Evolutionary conservation across 306 rosid species (phyloP), one percentile per base, ranked within the genome.

Genomic region (Ochetophila trinervis): DNA sequence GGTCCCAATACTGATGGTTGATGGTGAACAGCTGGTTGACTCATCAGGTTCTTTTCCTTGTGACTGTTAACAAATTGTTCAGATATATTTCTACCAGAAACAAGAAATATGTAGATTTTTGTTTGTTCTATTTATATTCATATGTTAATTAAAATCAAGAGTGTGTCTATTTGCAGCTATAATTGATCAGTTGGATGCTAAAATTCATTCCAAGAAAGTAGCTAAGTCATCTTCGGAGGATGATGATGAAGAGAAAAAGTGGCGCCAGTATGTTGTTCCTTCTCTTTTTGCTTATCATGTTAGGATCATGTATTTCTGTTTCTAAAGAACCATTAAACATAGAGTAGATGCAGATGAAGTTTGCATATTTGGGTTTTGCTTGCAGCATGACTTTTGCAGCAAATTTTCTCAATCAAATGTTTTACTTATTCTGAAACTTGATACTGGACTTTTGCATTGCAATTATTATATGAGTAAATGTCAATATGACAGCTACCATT

Each of bases 1-100:
- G 85, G 97, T 94, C 81, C 99, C 99, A 4, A 90, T 94, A 71
- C 44, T 94, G 82, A 62, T 84, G 87, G 90, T 94, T 59, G 96
- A 94, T 76, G 97, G 99, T 52, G 90, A 88, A 73, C 91, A 80
- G 80, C 86, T 94, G 63, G 87, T 80, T 71, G 97, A 94, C 71
- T 94, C 99, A n/a, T 94, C 99, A 83, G 99, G 99, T 90, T 69
- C 61, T 30, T 66, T 14, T 64, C 53, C 54, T 56, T 56, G 49
- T 58, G 51, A 17, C 53, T 36, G 16, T 51, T 51, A 17, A 66
- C 60, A 51, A 6, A 60, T 60, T 67, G 53, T 59, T 66, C 66
- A 6, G 32, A 49, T 67, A 57, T 27, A 49, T 73, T 22, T 19
- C 40, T 32, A 27, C 37, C n/a, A 19, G 4, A 22, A 34, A 8